Evolutionary conservation across 306 rosid species (phyloP).

Genomic region (Hippophae rhamnoides): DNA sequence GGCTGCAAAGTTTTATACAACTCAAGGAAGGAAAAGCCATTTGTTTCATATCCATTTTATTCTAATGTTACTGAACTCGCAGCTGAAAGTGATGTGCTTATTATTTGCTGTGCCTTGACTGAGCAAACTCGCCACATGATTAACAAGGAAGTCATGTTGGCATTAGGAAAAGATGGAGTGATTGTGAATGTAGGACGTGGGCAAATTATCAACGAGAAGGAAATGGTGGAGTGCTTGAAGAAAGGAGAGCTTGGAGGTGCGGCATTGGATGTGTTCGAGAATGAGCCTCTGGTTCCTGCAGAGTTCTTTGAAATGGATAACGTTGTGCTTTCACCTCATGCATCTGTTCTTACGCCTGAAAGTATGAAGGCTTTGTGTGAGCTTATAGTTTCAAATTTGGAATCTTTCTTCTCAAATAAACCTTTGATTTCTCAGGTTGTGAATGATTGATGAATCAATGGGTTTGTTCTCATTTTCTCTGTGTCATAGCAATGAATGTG

Average conservation of each 20-base stretch:
- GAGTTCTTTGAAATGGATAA: conserved; percentile 32
- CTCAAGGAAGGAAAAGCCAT: conserved; percentile 33
- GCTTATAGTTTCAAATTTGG: conserved; percentile 17
- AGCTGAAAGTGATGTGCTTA: conserved; percentile 16
- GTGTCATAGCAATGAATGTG: too few relatives aligned
- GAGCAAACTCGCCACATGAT: conserved; percentile 34
- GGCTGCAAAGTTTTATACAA: conserved; percentile 35
- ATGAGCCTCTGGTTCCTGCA: conserved; percentile 37
- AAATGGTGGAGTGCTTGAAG: conserved; percentile 21
- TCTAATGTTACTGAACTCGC: conserved; percentile 36
- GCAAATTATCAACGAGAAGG: conserved; percentile 33
- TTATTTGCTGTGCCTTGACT: conserved; percentile 41
- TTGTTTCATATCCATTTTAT: conserved; percentile 26
- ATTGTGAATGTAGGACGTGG: conserved; percentile 43
- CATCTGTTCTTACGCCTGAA: conserved; percentile 4
- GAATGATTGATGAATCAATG: conserved; percentile 2
- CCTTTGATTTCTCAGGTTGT: conserved; percentile 12
- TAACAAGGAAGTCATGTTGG: conserved; percentile 32
- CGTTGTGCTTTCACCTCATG: conserved; percentile 32
- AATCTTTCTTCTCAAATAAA: conserved; percentile 26
- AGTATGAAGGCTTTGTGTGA: conserved; percentile 5
- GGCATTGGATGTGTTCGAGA: conserved; percentile 56
- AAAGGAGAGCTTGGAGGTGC: conserved; percentile 23
- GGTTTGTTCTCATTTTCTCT: too few relatives aligned
- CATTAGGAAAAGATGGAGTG: conserved; percentile 35